Percentiles rank a stretch among this genome's conserved stretches.
These are phyloP conservation scores for Eragrostis nindensis DNA, from an alignment of 176 grass and related monocot species.

Conservation along the genomic window DNA sequence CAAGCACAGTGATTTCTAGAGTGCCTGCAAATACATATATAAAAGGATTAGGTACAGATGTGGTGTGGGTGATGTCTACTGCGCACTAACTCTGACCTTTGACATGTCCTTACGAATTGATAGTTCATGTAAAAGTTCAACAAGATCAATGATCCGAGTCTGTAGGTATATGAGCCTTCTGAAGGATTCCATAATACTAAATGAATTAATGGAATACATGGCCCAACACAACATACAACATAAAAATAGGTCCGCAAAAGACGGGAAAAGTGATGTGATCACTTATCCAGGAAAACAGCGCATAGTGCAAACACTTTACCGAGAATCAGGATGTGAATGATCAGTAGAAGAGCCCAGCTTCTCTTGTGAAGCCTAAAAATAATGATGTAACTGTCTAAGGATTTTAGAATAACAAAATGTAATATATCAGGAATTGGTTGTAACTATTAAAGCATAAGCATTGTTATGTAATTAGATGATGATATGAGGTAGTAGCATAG, in stretches of 20 bases:
- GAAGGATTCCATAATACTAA: neutral
- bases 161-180: neutral
- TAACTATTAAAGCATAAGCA: neutral
- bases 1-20: too few relatives aligned
- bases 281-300: neutral
- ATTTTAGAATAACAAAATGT: neutral
- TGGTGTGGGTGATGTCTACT: neutral
- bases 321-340: neutral
- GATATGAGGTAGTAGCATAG: neutral
- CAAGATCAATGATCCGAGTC: neutral
- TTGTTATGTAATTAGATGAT: neutral
- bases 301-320: neutral
- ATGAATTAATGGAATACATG: neutral
- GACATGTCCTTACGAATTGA: neutral
- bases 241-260: neutral
- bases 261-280: neutral
- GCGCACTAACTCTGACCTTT: neutral
- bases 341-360: neutral
- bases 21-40: too few relatives aligned
- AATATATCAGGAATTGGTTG: neutral
- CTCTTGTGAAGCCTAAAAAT: slow-evolving; percentile 1
- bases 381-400: neutral
- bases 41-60: too few relatives aligned
- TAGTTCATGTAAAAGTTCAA: neutral
- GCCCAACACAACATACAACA: neutral